A percentile compares a stretch with the other conserved stretches of the same genome.
phyloP scores from a whole-genome alignment of 805 yeast species.

The Hanseniaspora opuntiae region DNA sequence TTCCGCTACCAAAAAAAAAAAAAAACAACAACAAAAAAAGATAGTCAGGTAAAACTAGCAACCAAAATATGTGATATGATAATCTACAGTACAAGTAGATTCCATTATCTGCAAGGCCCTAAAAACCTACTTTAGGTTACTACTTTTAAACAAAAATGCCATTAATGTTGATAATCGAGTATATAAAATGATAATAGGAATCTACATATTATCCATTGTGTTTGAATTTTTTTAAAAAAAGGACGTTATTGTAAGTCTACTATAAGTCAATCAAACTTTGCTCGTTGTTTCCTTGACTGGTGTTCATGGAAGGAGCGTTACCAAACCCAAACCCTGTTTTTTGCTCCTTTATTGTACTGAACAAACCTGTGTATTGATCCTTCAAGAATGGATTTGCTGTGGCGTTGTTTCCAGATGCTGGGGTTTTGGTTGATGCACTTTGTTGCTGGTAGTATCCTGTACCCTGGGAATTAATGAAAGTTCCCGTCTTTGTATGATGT shows the following conservation, averaged over 20 bases:
- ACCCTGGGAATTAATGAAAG: conserved; percentile 77
- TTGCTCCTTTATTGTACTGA: conserved; percentile 60
- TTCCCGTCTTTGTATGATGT: conserved; percentile 72
- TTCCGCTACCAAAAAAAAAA: no score
- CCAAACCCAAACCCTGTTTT: conserved; percentile 94
- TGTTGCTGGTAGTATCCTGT: conserved; percentile 50
- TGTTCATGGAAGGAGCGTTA: conserved; percentile 33
- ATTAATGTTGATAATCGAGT: no score
- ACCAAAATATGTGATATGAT: no score
- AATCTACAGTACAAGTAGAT: no score
- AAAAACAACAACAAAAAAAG: no score
- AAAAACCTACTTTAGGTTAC: no score
- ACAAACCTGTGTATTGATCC: conserved; percentile 62
- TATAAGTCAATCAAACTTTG: conserved; percentile 22
- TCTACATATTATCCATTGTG: background rate
- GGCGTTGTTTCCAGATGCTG: conserved; percentile 11
- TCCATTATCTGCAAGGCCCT: no score
- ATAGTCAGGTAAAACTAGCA: no score
- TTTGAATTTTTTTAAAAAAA: no score
- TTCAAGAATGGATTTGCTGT: conserved; percentile 33
- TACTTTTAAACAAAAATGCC: no score
- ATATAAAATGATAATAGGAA: background rate
- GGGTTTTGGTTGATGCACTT: background rate
- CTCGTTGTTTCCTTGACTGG: conserved; percentile 19
- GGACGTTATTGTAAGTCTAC: background rate